Base-by-base conservation (phyloP, 1,284 basidiomycete species). In the Flammula alnicola region DNA sequence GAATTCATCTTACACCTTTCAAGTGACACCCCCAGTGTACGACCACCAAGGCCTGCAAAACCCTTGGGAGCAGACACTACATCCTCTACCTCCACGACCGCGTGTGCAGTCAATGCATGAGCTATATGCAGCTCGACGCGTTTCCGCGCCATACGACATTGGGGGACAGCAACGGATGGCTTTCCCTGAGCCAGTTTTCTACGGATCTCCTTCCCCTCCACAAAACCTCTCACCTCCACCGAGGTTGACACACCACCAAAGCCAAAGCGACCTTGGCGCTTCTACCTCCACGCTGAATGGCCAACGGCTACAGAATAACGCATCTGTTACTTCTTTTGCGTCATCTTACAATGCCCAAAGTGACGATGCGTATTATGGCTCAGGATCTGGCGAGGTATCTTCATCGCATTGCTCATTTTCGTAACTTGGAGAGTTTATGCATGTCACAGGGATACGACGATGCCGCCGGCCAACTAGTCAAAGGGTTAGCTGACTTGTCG, bases 401-500 rank as follows among this genome's bases (percentile, higher is more conserved):
- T 43, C 44, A 53, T 54, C 35, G 30, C 57, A 38, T 30, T 57
- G 33, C 42, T 41, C 55, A 70, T 27, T n/a, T n/a, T n/a, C n/a
- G n/a, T n/a, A n/a, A 16, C 23, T 9, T 11, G 10, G 11, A 30
- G 17, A 22, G 12, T 33, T 45, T 3, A n/a, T 45, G 11, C 14
- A 29, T 43, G 16, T 23, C 10, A 17, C 37, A 60, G 58, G 44
- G 37, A 39, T 52, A 46, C 38, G 56, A 58, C 40, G 36, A 70
- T 32, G 58, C 64, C 44, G 44, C 53, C 42, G 63, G 74, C 29
- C 64, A 67, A 43, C 55, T 82, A 37, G 75, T 76, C 0, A 75
- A 74, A 44, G 78, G 80, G 48, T 63, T 86, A 11, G 79, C 79
- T 11, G 71, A 74, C 51, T 63, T 80, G 55, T 79, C 77, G 84